Percentiles rank a stretch among this genome's conserved stretches.
These are phyloP conservation scores for Neofusicoccum umdonicola DNA, from an alignment of 2,329 filamentous ascomycete genomes.

Conservation along the genomic window DNA sequence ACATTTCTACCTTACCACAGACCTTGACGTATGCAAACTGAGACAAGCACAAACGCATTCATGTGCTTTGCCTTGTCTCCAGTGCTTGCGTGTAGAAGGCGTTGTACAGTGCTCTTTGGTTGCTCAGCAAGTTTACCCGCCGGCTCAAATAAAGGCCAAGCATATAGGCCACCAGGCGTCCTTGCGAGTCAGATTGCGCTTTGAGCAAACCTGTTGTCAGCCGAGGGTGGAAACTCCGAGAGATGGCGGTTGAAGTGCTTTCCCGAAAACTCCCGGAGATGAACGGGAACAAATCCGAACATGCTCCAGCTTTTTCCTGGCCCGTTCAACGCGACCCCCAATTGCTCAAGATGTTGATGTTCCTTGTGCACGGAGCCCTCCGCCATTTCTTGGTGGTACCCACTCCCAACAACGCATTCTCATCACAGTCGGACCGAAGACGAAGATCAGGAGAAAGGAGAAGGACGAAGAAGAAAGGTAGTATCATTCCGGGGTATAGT, in stretches of 20 bases:
- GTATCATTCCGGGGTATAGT: slow-evolving; percentile 14
- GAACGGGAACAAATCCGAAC: not conserved
- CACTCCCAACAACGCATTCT: slow-evolving; percentile 4
- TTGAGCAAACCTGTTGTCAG: not conserved
- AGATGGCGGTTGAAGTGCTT: not conserved
- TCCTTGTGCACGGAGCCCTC: not conserved
- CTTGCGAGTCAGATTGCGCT: not conserved
- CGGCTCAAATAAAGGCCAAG: not conserved
- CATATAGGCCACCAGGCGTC: too few species aligned
- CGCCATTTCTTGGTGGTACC: slow-evolving; percentile 5
- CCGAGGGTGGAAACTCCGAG: not conserved
- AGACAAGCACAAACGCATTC: not conserved
- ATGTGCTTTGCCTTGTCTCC: not conserved
- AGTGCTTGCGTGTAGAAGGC: not conserved
- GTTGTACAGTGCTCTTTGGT: not conserved
- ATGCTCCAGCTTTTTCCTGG: not conserved
- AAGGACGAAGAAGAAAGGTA: slow-evolving; percentile 9
- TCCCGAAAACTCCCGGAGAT: not conserved
- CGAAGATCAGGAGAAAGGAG: slow-evolving; percentile 11
- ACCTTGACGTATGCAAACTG: not conserved
- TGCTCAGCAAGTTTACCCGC: too few species aligned
- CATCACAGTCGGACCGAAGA: slow-evolving; percentile 2
- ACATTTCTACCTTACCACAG: not conserved
- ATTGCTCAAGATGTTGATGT: not conserved
- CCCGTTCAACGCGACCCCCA: not conserved